A percentile compares a stretch with the other conserved stretches of the same genome.
Evolutionary conservation across 495 filamentous ascomycete species (phyloP).

Genomic region (Cairneyella variabilis): DNA sequence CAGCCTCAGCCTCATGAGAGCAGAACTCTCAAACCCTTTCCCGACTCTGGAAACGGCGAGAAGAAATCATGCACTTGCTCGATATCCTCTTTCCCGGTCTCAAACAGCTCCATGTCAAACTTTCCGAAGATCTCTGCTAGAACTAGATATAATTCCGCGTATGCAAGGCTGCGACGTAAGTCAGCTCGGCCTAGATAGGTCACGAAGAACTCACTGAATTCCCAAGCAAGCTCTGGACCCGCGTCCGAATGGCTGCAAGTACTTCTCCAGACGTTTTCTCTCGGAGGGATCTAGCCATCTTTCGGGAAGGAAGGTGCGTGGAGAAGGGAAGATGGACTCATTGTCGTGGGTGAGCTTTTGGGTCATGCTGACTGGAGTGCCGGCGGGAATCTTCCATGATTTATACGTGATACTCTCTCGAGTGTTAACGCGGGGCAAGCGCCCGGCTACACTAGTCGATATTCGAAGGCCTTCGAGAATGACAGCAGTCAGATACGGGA

Average conservation of each 20-base stretch:
- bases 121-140: conserved; percentile 18
- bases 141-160: conserved; percentile 26
- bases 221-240: conserved; percentile 42
- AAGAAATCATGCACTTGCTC: conserved; percentile 26
- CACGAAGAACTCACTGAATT: conserved; percentile 8
- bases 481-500: conserved; percentile 26
- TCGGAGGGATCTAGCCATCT: conserved; percentile 39
- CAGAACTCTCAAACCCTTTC: too few species aligned
- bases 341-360: conserved; percentile 18
- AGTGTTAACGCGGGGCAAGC: conserved; percentile 19
- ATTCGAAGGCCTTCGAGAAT: conserved; percentile 17
- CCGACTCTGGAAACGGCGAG: conserved; percentile 1
- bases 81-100: conserved; percentile 26
- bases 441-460: conserved; percentile 18
- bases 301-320: conserved; percentile 38
- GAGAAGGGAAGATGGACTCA: conserved; percentile 34
- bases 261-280: conserved; percentile 35
- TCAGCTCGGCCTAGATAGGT: neutral
- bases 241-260: conserved; percentile 41
- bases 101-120: conserved; percentile 27
- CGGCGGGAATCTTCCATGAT: conserved; percentile 12
- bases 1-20: too few species aligned
- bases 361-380: conserved; percentile 13
- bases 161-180: conserved; percentile 1
- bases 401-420: conserved; percentile 18